Base-by-base conservation (phyloP, 495 filamentous ascomycete species). In the Penicillium argentinense region DNA sequence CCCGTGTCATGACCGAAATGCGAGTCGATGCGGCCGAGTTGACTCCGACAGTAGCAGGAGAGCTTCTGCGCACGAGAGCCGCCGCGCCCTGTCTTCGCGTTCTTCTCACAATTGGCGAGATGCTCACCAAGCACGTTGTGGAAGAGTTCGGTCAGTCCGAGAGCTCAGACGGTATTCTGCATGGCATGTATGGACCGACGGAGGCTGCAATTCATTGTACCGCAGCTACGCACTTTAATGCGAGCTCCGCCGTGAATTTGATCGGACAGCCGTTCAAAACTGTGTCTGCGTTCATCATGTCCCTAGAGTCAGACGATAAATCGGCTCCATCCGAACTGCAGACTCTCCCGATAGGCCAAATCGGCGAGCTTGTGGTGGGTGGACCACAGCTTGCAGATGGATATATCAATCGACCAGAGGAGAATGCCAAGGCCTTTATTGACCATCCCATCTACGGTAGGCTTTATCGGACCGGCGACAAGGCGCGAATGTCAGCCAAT, bases 181-280 rank as follows among this genome's bases (percentile, higher is more conserved):
- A 85, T 72, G 87, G 80, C 0, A 91, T 92, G 89, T 95, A 95
- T 56, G 89, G 89, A 1, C 89, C 89, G 9, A 93, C 89, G 0
- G 89, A 93, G 66, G 86, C 86, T 11, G 75, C 88, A 1, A 91
- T 95, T 34, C 89, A 95, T 48, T 86, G 83, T 57, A 85, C 81
- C 5, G 57, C 83, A 5, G 76, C 79, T 38, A 58, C 68, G 1
- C 44, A 65, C 22, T 78, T 84, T 54, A 44, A 45, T 13, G 54
- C 60, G 7, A 44, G 59, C n/a, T 74, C 74, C n/a, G 64, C 69
- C 11, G 75, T 82, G 14, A 77, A 82, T 22, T 81, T 83, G 48
- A 87, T 93, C 42, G 89, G 89, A 3, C 48, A 79, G 11, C 86
- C 87, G 3, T 71, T 93, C 8, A 79, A 84, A 39, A 89, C 87